Percentiles rank a stretch among this genome's conserved stretches.
Conservation (phyloP, 306 rosid species). For the Potentilla sterilis region DNA sequence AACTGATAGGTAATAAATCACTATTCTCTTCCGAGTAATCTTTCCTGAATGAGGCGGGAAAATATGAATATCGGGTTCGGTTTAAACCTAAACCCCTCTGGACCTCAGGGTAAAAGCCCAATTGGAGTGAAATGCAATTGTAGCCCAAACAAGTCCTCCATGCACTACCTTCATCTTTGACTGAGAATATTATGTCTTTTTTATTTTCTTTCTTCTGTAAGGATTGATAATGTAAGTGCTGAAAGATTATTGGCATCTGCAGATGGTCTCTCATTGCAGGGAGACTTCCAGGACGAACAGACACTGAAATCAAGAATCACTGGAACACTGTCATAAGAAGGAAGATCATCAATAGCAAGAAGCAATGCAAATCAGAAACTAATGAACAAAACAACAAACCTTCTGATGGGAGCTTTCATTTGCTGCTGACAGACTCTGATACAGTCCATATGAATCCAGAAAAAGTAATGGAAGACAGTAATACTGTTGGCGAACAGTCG, state of each 20-base stretch:
- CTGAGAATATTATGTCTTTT: too few relatives aligned
- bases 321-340: constrained; percentile 11
- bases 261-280: constrained; percentile 1
- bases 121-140: too few relatives aligned
- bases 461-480: neutral
- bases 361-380: neutral
- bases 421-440: neutral
- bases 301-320: neutral
- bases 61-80: too few relatives aligned
- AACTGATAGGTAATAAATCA: too few relatives aligned
- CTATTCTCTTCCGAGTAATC: too few relatives aligned
- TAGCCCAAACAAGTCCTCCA: too few relatives aligned
- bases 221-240: neutral
- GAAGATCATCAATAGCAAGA: neutral
- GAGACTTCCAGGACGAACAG: constrained; percentile 2
- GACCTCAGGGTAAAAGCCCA: too few relatives aligned
- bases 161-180: neutral
- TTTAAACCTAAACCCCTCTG: too few relatives aligned
- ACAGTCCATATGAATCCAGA: neutral
- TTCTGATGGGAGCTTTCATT: neutral
- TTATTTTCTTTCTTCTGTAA: neutral
- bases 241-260: neutral
- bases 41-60: too few relatives aligned
- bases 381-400: neutral
- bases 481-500: neutral